Evolutionary conservation across 2,329 filamentous ascomycete species (phyloP).

Genomic region (Cordyceps tenuipes): DNA sequence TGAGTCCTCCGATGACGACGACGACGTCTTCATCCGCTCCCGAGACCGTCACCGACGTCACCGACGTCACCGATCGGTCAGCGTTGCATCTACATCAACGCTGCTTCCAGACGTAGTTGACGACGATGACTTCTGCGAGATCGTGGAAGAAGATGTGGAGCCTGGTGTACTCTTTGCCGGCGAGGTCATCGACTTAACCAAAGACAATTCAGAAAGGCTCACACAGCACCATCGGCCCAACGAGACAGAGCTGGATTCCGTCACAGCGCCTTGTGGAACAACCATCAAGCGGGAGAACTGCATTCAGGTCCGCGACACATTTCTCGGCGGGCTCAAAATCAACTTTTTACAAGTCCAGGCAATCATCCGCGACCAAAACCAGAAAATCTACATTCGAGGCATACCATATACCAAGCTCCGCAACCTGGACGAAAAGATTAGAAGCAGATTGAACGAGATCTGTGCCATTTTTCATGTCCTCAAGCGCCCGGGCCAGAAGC

Average conservation of each 20-base stretch:
- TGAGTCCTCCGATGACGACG: neutral
- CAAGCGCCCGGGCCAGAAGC: conserved; percentile 30
- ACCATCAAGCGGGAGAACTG: conserved; percentile 19
- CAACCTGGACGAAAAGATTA: conserved; percentile 28
- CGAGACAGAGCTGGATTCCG: conserved; percentile 18
- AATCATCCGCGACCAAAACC: conserved; percentile 26
- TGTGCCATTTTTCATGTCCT: conserved; percentile 30
- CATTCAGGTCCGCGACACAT: conserved; percentile 20
- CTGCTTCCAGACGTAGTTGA: neutral
- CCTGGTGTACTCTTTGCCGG: conserved; percentile 12
- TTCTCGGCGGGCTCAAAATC: conserved; percentile 19
- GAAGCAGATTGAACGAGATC: conserved; percentile 34
- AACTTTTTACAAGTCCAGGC: conserved; percentile 34
- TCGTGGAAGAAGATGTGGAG: neutral
- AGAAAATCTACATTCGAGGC: conserved; percentile 28
- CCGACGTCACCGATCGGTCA: neutral
- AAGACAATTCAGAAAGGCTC: conserved; percentile 16
- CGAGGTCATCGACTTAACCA: conserved; percentile 28
- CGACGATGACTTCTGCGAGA: neutral
- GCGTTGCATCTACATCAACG: neutral
- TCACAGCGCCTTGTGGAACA: conserved; percentile 8
- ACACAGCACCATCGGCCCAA: conserved; percentile 14
- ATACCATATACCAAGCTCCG: conserved; percentile 28
- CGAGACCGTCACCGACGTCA: neutral
- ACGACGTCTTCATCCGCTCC: neutral